Base-by-base conservation (phyloP, 306 rosid genomes). In the Gillenia trifoliata region DNA sequence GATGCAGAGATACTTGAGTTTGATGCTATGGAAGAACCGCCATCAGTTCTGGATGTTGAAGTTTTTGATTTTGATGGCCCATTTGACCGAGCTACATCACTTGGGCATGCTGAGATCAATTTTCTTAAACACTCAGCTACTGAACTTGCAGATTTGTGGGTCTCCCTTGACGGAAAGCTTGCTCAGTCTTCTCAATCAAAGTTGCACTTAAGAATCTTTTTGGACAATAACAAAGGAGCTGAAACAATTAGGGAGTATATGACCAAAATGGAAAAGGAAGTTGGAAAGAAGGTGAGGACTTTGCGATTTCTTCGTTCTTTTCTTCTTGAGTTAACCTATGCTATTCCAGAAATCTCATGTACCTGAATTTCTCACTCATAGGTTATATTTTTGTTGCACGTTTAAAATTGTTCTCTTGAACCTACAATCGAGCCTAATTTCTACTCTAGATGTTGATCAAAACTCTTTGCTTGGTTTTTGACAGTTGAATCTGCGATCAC, bases 1-100 rank as follows among this genome's bases (percentile, higher is more conserved):
- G 36, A 38, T 83, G 85, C 88, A 94, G 98, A 94, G 86, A 83
- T 94, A 82, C 86, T 91, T 47, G 98, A 94, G 86, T 91, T 94
- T 50, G 95, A 85, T 86, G 96, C 97, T 52, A 91, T 88, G 97
- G 96, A 90, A 82, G 98, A 94, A 86, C 98, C 97, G 2, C 98
- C 98, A 17, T 84, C 97, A 30, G 91, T 94, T 77, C 74, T 94
- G 76, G 83, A 81, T 54, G 89, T 91, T 71, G 97, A 94, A 76
- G 94, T 90, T 57, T 88, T 88, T 71, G 87, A 90, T 87, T 94
- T 91, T 69, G 98, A 91, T 66, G 97, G 98, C 75, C 96, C 97
- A 67, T 89, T 94, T 84, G 96, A 85, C 74, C 93, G 84, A 70
- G 96, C 89, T 71, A 77, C 84, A 69, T 88, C 94, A 68, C 94